Evolutionary conservation across 148 eudicot genomes (phyloP).

Genomic region (Chenopodium album): DNA sequence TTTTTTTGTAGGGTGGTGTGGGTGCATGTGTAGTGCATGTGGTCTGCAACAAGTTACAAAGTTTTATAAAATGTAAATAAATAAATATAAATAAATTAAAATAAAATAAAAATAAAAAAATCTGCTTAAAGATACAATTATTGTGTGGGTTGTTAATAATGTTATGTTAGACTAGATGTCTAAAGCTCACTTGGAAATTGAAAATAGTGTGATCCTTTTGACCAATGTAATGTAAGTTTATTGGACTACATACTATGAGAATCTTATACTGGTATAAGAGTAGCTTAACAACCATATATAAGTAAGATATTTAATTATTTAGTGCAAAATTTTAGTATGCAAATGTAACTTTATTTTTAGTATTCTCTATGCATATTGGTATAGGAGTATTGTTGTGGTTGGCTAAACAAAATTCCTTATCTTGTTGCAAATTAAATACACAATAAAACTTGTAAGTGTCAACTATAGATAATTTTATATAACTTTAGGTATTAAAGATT

Average conservation of each 20-base stretch:
- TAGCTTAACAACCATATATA: not conserved
- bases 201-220: constrained; percentile 10
- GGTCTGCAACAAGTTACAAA: constrained; percentile 17
- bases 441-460: no score
- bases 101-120: no score
- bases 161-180: constrained; percentile 4
- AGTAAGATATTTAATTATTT: not conserved
- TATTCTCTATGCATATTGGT: no score
- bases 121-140: constrained; percentile 6
- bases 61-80: not conserved
- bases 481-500: no score
- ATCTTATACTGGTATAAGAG: not conserved
- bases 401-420: no score
- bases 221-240: not conserved
- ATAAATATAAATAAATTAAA: not conserved
- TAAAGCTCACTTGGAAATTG: constrained; percentile 3
- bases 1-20: constrained; percentile 4
- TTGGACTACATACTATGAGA: not conserved
- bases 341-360: no score
- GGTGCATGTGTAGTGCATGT: constrained; percentile 33
- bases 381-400: no score
- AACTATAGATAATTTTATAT: no score
- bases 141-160: constrained; percentile 1
- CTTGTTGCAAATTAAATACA: no score
- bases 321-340: no score